Evolutionary conservation across 2,329 filamentous ascomycete species (phyloP), one percentile per base, ranked within the genome.

Genomic region (Fusarium anthophilum): DNA sequence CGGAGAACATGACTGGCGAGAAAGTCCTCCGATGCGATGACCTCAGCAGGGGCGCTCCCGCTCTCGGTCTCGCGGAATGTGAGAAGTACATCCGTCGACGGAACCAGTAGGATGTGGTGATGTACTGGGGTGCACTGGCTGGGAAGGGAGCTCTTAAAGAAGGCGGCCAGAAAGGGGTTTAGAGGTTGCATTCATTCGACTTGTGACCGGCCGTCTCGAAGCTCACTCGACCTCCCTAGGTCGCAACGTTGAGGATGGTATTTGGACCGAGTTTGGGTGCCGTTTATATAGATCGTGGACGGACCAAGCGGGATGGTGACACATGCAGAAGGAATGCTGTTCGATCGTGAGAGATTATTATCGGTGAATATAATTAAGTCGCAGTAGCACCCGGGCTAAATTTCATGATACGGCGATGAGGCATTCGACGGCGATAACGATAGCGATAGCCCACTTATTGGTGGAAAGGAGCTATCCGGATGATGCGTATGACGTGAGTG

Each of bases 151-250:
- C 95, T 98, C 87, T 94, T 95, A 90, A 98, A 98, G 91, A 99
- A 98, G 89, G 96, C 95, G 88, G 94, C 92, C 84, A 99, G 90
- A 86, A 98, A 98, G 83, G 96, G 96, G 86, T 99, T 99, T 91
- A 98, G 90, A 87, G 96, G 94, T 92, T 95, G 95, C 95, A 98
- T 98, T 84, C 83, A 84, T 80, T 83, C 82, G 81, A 77, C 80
- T 82, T 79, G 72, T 63, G 66, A 62, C 63, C 73, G 73, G 77
- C 65, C 64, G 73, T 76, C 63, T 78, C 74, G 73, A 77, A 74
- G 66, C 67, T 77, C 56, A 73, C 67, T 79, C 80, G 78, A 77
- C 76, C 72, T 76, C 76, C 71, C 75, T 59, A 72, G 69, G 67
- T 69, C 75, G 66, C 67, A 70, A 74, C 66, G 69, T 70, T 59